Evolutionary conservation across 75 land plant genomes (phyloP), one percentile per base, ranked within the genome.

Genomic region (Cupressus sempervirens): DNA sequence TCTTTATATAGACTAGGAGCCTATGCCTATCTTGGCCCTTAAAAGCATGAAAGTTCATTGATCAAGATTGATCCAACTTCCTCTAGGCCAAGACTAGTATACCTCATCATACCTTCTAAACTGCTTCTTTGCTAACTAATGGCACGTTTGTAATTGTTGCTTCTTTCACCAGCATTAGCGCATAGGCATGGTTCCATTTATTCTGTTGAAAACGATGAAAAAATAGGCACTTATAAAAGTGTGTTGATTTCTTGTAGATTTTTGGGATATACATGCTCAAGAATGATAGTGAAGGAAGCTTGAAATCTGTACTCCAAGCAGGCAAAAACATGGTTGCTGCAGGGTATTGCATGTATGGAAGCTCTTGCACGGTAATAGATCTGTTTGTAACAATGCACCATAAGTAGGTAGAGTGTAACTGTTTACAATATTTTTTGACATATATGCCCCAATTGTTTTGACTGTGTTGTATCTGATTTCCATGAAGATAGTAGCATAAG

Each of bases 261-360:
- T 98, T 98, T 87, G 99, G 99, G 23, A 96, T 98, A 73, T 98
- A 96, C 86, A 86, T 89, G 91, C 85, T 93, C 32, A 91, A 98
- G 86, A 89, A 93, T 67, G 88, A 80, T 26, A 76, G 72, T 41
- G 91, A 91, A 32, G 91, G 92, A 34, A 91, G 67, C 56, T 76
- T 96, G 36, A 89, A 93, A 32, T 95, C 96, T 87, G 97, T 96
- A 16, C 85, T 98, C 88, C 93, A 93, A 87, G 94, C 98, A 81
- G 99, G 99, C 15, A 92, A 86, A 53, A 89, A 93, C 84, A 94
- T 98, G 99, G 77, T 98, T 80, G 98, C 98, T 45, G 99, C 99
- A 88, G 99, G 99, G 23, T 98, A 98, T 81, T 98, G 99, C 87
- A 93, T 98, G 99, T 98, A 98, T 90, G 99, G 99, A 36, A 98